These are phyloP conservation scores for Volvariella surrecta DNA, from an alignment of 1,284 basidiomycete species.

Conservation along the genomic window DNA sequence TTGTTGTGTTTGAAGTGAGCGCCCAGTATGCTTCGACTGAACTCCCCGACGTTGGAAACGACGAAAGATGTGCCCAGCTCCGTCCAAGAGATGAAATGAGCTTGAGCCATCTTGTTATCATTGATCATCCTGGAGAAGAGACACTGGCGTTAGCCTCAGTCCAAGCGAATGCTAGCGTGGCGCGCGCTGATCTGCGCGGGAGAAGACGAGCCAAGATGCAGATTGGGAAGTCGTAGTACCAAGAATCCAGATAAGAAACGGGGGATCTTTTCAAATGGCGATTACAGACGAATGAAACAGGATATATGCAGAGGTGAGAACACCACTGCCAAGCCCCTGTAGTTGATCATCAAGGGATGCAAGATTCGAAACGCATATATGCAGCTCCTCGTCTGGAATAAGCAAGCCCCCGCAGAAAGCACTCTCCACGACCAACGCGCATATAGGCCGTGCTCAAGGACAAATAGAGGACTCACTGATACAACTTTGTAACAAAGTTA, in stretches of 20 bases:
- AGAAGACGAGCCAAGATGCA: not conserved
- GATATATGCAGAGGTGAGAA: not conserved
- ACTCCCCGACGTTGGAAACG: constrained; percentile 76
- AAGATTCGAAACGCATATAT: not conserved
- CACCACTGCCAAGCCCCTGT: not conserved
- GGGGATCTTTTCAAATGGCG: constrained; percentile 1
- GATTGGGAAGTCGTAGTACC: no score
- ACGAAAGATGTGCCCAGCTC: constrained; percentile 75
- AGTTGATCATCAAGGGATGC: not conserved
- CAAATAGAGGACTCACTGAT: constrained; percentile 48
- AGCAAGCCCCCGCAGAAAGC: no score
- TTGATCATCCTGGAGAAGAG: constrained; percentile 60
- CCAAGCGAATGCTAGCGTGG: no score
- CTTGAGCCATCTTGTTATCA: constrained; percentile 61
- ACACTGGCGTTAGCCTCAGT: not conserved
- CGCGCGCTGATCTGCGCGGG: not conserved
- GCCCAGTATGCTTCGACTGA: constrained; percentile 71
- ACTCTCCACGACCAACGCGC: no score
- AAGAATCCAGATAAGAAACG: constrained; percentile 1
- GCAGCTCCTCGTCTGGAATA: no score
- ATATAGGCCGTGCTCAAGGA: not conserved
- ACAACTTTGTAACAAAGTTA: constrained; percentile 78
- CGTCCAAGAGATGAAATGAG: constrained; percentile 72
- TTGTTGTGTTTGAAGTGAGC: constrained; percentile 83
- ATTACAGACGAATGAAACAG: not conserved